These are phyloP conservation scores for Boletus pseudopeckii DNA, from an alignment of 768 basidiomycete species.

Conservation along the genomic window DNA sequence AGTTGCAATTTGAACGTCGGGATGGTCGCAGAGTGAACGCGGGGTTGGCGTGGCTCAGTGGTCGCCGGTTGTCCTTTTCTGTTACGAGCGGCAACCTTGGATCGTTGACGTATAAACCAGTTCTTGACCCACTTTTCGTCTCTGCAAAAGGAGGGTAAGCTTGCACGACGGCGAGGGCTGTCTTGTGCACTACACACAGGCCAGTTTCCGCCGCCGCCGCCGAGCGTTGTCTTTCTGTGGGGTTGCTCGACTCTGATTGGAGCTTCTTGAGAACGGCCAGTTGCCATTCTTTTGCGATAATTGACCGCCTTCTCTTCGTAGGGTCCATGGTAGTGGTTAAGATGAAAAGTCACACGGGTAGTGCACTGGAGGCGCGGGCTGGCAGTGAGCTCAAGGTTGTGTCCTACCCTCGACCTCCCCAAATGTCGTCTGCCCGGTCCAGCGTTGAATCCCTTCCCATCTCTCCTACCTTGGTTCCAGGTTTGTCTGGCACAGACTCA, in stretches of 20 bases:
- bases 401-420: constrained; percentile 4
- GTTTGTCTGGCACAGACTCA: constrained; percentile 34
- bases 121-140: constrained; percentile 29
- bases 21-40: not conserved
- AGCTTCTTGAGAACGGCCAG: constrained; percentile 29
- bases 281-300: constrained; percentile 28
- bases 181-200: constrained; percentile 24
- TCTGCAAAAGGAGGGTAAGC: constrained; percentile 13
- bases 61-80: constrained; percentile 1
- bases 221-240: constrained; percentile 21
- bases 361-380: not conserved
- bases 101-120: constrained; percentile 31
- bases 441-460: constrained; percentile 9
- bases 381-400: not conserved
- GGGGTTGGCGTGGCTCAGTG: not conserved
- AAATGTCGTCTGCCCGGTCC: constrained; percentile 6
- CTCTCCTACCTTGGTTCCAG: not conserved
- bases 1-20: constrained; percentile 17
- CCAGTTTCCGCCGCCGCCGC: constrained; percentile 27
- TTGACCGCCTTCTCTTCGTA: constrained; percentile 8
- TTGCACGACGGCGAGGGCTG: not conserved
- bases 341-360: constrained; percentile 17
- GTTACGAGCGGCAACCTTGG: constrained; percentile 13
- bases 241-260: constrained; percentile 18
- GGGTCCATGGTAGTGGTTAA: constrained; percentile 4